Evolutionary conservation across 176 grass and related monocot species (phyloP).

Genomic region (Cenchrus fungigraminus): DNA sequence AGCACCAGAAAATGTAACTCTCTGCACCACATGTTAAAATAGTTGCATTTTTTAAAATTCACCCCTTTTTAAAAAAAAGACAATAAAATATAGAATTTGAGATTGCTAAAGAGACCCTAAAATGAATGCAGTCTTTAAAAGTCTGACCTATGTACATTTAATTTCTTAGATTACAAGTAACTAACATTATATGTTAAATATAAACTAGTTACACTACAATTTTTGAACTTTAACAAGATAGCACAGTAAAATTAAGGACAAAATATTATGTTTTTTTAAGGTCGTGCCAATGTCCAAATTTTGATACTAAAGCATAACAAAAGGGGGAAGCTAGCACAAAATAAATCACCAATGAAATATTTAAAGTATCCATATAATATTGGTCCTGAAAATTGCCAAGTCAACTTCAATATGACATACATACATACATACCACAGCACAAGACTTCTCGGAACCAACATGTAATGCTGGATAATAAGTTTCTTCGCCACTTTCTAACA

Average conservation of each 20-base stretch:
- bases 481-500: conserved; percentile 83
- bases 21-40: not conserved
- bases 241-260: not conserved
- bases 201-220: not conserved
- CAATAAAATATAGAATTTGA: not conserved
- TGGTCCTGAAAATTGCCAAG: not conserved
- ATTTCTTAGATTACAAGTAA: not conserved
- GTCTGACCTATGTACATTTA: not conserved
- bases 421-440: conserved; percentile 80
- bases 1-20: not conserved
- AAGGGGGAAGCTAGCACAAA: not conserved
- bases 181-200: not conserved
- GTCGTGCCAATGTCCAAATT: not conserved
- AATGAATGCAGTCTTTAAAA: not conserved
- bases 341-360: not conserved
- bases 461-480: conserved; percentile 94
- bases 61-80: not conserved
- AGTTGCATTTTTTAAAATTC: not conserved
- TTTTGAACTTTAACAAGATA: not conserved
- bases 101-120: not conserved
- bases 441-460: conserved; percentile 65
- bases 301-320: conserved; percentile 7
- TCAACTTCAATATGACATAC: conserved; percentile 2
- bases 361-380: conserved; percentile 3
- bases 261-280: not conserved